A percentile compares a stretch with the other conserved stretches of the same genome.
phyloP scores from a whole-genome alignment of 257 asterid species.

The Nicotiana otophora region DNA sequence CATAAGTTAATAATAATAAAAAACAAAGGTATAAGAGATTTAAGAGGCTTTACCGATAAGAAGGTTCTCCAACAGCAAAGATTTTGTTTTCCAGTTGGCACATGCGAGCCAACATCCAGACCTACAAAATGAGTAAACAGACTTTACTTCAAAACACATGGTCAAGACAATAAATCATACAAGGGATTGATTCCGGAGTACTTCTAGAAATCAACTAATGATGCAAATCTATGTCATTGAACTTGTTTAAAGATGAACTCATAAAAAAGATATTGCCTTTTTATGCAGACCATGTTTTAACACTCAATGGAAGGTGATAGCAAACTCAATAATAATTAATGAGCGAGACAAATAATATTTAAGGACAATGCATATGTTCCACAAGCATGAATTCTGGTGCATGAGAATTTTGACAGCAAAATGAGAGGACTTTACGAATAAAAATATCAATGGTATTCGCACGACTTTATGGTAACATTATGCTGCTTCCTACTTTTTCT shows the following conservation, averaged over 20 bases:
- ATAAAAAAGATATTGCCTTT: background rate
- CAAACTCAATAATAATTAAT: background rate
- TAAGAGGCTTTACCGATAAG: conserved; percentile 54
- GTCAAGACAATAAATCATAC: background rate
- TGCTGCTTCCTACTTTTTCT: background rate
- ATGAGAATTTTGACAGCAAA: background rate
- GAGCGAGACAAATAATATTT: background rate
- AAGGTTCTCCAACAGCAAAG: conserved; percentile 88
- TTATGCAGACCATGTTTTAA: background rate
- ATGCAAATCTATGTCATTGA: background rate
- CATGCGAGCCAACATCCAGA: conserved; percentile 98
- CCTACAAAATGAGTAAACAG: conserved; percentile 26
- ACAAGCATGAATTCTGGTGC: background rate
- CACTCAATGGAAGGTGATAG: background rate
- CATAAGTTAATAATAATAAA: background rate
- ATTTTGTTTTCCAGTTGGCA: conserved; percentile 92
- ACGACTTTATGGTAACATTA: background rate
- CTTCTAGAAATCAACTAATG: background rate
- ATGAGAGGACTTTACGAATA: background rate
- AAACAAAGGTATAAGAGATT: background rate
- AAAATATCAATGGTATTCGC: background rate
- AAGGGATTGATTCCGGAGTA: background rate
- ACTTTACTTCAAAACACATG: background rate
- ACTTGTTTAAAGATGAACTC: background rate
- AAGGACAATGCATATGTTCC: background rate